Percentiles rank a stretch among this genome's conserved stretches.
Conservation (phyloP, 805 yeast genomes). For the Peterozyma xylosa region DNA sequence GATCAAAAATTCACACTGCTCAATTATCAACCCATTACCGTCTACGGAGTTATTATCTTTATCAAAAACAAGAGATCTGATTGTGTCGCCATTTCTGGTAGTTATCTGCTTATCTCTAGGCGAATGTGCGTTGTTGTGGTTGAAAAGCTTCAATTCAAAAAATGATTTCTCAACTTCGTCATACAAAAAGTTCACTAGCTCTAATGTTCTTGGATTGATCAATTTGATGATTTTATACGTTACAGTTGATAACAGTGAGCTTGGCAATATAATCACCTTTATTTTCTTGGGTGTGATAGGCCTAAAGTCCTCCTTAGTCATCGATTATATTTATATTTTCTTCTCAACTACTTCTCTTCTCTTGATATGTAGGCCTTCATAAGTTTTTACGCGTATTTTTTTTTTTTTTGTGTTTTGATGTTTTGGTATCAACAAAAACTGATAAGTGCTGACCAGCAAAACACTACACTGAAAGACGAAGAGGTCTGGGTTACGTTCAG, state of each 20-base stretch:
- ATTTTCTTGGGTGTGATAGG: neutral
- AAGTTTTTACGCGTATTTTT: no score
- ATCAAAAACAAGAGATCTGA: conserved; percentile 31
- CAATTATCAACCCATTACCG: conserved; percentile 29
- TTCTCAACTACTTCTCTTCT: no score
- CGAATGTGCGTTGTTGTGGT: conserved; percentile 28
- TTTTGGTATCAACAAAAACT: no score
- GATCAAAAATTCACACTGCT: conserved; percentile 29
- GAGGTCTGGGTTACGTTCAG: no score
- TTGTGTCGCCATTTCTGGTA: conserved; percentile 22
- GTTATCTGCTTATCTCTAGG: conserved; percentile 19
- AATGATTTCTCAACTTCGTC: conserved; percentile 13
- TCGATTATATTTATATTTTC: no score
- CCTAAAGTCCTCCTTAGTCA: no score
- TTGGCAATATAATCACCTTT: conserved; percentile 1
- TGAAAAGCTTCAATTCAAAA: conserved; percentile 32
- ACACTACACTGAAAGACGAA: no score
- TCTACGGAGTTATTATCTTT: conserved; percentile 13
- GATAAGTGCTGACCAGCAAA: no score
- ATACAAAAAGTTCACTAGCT: conserved; percentile 11
- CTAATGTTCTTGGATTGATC: conserved; percentile 11
- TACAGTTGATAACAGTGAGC: neutral
- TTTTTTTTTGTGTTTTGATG: no score
- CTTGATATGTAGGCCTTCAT: no score
- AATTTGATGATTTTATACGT: conserved; percentile 9